A percentile compares a stretch with the other conserved stretches of the same genome.
Conservation (phyloP, 192 early-diverging fungal genomes). For the Backusella liffmaniae region DNA sequence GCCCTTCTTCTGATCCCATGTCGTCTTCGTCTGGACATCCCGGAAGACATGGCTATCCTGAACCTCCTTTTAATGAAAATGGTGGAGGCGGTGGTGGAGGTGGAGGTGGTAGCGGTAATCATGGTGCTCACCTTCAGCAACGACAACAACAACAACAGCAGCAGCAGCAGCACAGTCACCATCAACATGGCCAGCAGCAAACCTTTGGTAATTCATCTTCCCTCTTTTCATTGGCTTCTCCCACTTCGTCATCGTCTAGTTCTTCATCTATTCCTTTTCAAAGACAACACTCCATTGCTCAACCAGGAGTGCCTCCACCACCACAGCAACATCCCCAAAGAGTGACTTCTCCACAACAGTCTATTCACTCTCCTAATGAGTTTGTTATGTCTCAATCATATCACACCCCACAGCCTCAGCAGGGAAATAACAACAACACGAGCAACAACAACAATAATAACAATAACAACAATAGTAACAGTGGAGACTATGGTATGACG, state of each 20-base stretch:
- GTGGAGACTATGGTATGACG: not conserved
- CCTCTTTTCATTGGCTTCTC: slow-evolving; percentile 11
- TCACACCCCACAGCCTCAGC: slow-evolving; percentile 4
- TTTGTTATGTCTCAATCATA: slow-evolving; percentile 9
- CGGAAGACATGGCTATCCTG: not conserved
- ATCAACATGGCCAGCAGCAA: not conserved
- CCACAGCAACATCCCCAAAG: not conserved
- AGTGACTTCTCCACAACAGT: slow-evolving; percentile 15
- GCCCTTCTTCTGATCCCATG: slow-evolving; percentile 9
- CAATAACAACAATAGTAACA: not conserved
- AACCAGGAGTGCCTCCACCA: not conserved
- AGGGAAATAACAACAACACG: not conserved
- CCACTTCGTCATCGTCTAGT: slow-evolving; percentile 16
- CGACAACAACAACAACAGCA: not conserved
- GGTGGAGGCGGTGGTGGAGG: not conserved
- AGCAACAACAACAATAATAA: not conserved
- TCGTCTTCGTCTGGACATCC: not conserved
- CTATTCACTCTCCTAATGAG: slow-evolving; percentile 6
- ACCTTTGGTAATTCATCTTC: slow-evolving; percentile 9
- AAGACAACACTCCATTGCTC: not conserved
- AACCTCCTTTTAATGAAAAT: not conserved
- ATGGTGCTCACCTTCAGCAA: not conserved
- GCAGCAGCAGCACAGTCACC: not conserved
- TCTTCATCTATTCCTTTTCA: slow-evolving; percentile 11
- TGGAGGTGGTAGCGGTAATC: not conserved